Base-by-base conservation (phyloP, 139 green algal species). In the Picochlorum sp. region DNA sequence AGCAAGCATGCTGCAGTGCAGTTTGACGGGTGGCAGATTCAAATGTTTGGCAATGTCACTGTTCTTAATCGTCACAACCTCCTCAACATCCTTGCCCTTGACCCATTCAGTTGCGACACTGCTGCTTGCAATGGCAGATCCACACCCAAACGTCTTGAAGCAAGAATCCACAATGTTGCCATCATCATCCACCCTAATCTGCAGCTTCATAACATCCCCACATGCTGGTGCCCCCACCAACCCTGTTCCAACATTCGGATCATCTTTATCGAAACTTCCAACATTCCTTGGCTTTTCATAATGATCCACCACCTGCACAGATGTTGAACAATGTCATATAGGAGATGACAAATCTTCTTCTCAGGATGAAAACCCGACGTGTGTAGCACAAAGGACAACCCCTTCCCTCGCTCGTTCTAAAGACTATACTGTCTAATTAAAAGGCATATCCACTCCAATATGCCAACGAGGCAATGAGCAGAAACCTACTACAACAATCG, bases 111-210 rank as follows among this genome's bases (percentile, higher is more conserved):
- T 97, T 8, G 88, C 91, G 20, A 98, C 86, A 69, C 83, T 95
- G 74, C 85, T 95, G 71, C 77, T 90, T 37, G 94, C 94, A 66
- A 99, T 99, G 20, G 94, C 94, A 4, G 84, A 95, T 14, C 92
- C 94, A 65, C 94, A 99, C 30, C 94, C 94, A 81, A 99, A 99
- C 2, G 94, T 99, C 80, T 99, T 99, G 79, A 99, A 99, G 73
- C 86, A 93, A 9, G 87, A 91, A 66, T 99, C 94, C 18, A 92
- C 66, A 61, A 99, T 98, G 76, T 83, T 94, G 49, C 91, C 91
- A 24, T 91, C 49, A 7, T 92, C 88, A 47, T 95, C 88, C 16
- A 89, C 80, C 65, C 73, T 92, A 68, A 99, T 97, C 73, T 99
- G 94, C 59, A 98, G 83, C 83, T 99, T 99, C 94, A 99, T 99